A percentile compares a stretch with the other conserved stretches of the same genome.
Conservation (phyloP, 805 yeast genomes). For the Wickerhamiella domercqiae region DNA sequence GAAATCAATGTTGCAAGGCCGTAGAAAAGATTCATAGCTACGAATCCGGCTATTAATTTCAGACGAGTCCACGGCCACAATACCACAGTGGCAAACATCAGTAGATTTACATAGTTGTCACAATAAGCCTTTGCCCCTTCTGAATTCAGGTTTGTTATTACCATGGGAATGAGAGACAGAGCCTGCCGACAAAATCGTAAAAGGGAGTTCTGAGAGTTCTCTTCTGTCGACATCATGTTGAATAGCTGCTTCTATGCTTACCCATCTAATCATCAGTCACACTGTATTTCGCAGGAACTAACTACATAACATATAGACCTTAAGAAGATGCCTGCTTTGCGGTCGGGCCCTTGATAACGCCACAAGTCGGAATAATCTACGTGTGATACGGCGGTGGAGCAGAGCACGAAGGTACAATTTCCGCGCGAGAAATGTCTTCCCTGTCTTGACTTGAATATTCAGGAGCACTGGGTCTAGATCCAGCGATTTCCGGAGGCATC, state of each 20-base stretch:
- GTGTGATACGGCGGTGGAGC: too few species aligned
- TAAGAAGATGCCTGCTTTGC: too few species aligned
- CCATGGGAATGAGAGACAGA: not conserved
- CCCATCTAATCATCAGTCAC: not conserved
- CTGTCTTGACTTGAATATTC: too few species aligned
- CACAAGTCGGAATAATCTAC: too few species aligned
- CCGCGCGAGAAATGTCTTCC: too few species aligned
- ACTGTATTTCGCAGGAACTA: too few species aligned
- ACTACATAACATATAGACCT: too few species aligned
- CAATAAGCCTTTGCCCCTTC: not conserved
- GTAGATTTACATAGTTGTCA: not conserved
- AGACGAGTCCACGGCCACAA: not conserved
- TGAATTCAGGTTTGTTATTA: not conserved
- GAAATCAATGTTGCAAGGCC: slow-evolving; percentile 1
- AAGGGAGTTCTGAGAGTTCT: not conserved
- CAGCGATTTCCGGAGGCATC: too few species aligned
- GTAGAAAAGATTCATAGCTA: not conserved
- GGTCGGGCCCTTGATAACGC: too few species aligned
- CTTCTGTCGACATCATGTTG: not conserved
- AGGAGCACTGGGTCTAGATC: too few species aligned
- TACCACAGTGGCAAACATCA: not conserved
- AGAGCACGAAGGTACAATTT: too few species aligned
- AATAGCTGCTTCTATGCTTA: not conserved
- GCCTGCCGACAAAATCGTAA: not conserved
- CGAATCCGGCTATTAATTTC: not conserved